Base-by-base conservation (phyloP, 371 early-diverging fungal genomes). In the Syncephalastrum monosporum region DNA sequence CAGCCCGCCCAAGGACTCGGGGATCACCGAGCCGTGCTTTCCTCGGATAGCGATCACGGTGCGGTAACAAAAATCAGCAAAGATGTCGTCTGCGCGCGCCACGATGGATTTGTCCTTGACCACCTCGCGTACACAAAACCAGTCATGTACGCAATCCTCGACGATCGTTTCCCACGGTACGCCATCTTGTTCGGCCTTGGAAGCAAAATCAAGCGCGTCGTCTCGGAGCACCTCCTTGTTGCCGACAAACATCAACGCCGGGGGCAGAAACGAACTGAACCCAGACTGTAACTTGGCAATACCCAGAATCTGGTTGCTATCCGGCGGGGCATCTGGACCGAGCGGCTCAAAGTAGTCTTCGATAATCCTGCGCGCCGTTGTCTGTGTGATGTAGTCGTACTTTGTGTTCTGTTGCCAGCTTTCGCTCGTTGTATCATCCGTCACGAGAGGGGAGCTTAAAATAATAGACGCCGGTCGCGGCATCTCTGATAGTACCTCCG, bases 111-210 rank as follows among this genome's bases (percentile, higher is more conserved):
- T 67, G 50, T 79, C 79, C 50, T 72, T 74, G 33, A 79, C 76
- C 0, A 76, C 72, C 49, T 79, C 79, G 46, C 76, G 66, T 13
- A 79, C 76, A 55, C 70, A 69, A 52, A 79, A 79, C 76, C 73
- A 79, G 47, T 79, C 72, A 45, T 79, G 79, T 3, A 73, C 72
- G 27, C 53, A 57, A 29, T 74, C 71, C 42, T 79, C 79, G 8
- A 69, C 57, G 0, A 79, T 60, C 3, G 72, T 74, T 25, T 74
- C 59, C 65, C 72, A 74, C 23, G 56, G 50, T 7, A 79, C 72
- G 38, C 74, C 71, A 41, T 79, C 76, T 14, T 69, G 56, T 23
- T 76, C 65, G n/a, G 72, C 69, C 45, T 76, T 74, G 38, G 55
- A 42, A 1, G 72, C 79, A 25, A 79, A 57, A 45, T 71, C 67